A percentile compares a stretch with the other conserved stretches of the same genome.
Evolutionary conservation across 2,329 filamentous ascomycete species (phyloP).

Genomic region (Cladorrhinum sp.): DNA sequence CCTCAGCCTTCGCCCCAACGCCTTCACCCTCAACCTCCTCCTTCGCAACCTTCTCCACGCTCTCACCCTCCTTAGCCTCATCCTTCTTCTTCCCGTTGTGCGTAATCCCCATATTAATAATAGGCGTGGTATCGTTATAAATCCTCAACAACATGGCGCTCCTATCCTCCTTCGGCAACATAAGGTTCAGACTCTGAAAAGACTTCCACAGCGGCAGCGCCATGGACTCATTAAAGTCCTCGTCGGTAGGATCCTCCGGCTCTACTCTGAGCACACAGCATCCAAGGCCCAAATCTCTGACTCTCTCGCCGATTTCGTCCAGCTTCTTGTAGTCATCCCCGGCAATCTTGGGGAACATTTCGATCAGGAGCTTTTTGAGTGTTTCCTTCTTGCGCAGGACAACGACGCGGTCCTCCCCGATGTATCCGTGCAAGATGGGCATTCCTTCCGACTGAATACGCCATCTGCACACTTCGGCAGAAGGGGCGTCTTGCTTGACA

Average conservation of each 20-base stretch:
- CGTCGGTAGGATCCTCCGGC: conserved; percentile 61
- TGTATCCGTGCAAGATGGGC: conserved; percentile 85
- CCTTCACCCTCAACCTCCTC: neutral
- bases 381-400: conserved; percentile 74
- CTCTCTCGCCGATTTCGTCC: conserved; percentile 82
- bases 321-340: conserved; percentile 71
- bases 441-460: conserved; percentile 94
- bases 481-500: conserved; percentile 93
- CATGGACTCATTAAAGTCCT: conserved; percentile 69
- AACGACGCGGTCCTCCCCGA: conserved; percentile 74
- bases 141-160: conserved; percentile 87
- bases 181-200: conserved; percentile 86
- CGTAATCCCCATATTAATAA: conserved; percentile 67
- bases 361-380: conserved; percentile 75
- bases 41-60: conserved; percentile 12
- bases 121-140: conserved; percentile 82
- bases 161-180: conserved; percentile 96
- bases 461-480: conserved; percentile 84
- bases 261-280: conserved; percentile 88
- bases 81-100: conserved; percentile 49
- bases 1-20: conserved; percentile 2
- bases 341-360: conserved; percentile 93
- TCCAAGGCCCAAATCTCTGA: conserved; percentile 78
- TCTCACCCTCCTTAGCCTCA: conserved; percentile 36
- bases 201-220: conserved; percentile 93